These are phyloP conservation scores for Mycena maculata DNA, from an alignment of 768 basidiomycete species.

Conservation along the genomic window DNA sequence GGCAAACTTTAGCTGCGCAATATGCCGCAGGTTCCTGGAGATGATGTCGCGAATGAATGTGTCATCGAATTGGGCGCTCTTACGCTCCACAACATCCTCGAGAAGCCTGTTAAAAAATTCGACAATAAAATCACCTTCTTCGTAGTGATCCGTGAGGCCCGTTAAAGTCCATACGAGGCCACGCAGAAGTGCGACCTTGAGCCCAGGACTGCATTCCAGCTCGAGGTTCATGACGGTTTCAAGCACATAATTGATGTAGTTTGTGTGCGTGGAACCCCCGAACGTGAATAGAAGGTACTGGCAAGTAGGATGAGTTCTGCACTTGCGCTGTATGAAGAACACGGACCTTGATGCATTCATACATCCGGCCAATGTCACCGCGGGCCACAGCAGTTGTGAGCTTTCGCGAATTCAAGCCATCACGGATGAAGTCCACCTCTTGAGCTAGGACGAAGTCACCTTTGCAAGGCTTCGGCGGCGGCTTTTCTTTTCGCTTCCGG, in stretches of 20 bases:
- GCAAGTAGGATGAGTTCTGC: neutral
- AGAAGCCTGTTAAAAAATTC: conserved; percentile 47
- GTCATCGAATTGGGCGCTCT: conserved; percentile 44
- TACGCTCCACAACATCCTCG: conserved; percentile 41
- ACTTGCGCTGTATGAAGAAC: neutral
- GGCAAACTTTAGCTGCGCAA: conserved; percentile 44
- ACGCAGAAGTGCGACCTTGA: conserved; percentile 41
- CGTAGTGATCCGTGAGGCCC: neutral
- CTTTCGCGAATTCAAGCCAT: conserved; percentile 42
- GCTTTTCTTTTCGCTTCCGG: neutral
- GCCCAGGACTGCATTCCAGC: conserved; percentile 43
- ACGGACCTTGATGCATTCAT: conserved; percentile 45
- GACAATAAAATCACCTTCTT: conserved; percentile 48
- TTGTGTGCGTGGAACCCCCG: conserved; percentile 46
- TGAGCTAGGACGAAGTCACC: conserved; percentile 42
- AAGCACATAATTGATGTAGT: conserved; percentile 47
- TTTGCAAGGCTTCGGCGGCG: neutral
- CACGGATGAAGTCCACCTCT: conserved; percentile 40
- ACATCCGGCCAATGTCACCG: conserved; percentile 48
- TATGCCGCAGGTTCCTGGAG: conserved; percentile 46
- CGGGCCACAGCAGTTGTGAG: conserved; percentile 40
- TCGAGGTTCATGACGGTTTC: conserved; percentile 46
- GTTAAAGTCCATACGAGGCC: conserved; percentile 23
- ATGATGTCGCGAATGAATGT: conserved; percentile 43
- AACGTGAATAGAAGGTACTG: conserved; percentile 47